Evolutionary conservation across 2,329 filamentous ascomycete genomes (phyloP).

Genomic region (Botrytis byssoidea): DNA sequence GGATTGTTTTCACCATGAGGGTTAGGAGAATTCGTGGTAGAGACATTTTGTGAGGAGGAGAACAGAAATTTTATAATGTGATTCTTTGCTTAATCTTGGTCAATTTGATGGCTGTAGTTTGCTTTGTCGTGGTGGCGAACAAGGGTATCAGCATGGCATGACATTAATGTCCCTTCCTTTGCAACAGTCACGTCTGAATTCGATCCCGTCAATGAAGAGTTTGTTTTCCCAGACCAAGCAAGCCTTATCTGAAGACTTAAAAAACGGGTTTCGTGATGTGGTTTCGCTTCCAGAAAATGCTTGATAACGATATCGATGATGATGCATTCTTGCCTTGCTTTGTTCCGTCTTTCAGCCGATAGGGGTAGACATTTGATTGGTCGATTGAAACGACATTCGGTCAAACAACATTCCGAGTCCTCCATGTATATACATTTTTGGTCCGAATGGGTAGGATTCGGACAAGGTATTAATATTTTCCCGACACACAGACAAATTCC

Average conservation of each 20-base stretch:
- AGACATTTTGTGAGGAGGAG: neutral
- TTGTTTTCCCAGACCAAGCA: neutral
- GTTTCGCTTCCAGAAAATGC: neutral
- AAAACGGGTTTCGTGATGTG: neutral
- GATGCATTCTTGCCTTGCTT: neutral
- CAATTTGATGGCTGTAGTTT: neutral
- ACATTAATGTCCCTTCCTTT: neutral
- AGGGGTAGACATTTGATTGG: neutral
- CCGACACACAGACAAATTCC: neutral
- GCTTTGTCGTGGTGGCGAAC: neutral
- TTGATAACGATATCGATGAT: neutral
- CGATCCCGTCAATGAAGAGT: neutral
- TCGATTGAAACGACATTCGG: neutral
- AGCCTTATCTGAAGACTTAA: neutral
- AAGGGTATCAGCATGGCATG: neutral
- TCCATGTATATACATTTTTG: neutral
- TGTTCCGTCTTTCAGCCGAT: neutral
- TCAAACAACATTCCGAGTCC: neutral
- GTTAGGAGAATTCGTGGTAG: conserved; percentile 14
- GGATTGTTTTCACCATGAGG: conserved; percentile 11
- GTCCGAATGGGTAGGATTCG: neutral
- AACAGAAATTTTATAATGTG: neutral
- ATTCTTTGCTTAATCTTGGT: neutral
- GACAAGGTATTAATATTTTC: neutral
- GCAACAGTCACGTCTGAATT: neutral